Evolutionary conservation across 345 rosid genomes (phyloP).

Genomic region (Lumnitzera littorea): DNA sequence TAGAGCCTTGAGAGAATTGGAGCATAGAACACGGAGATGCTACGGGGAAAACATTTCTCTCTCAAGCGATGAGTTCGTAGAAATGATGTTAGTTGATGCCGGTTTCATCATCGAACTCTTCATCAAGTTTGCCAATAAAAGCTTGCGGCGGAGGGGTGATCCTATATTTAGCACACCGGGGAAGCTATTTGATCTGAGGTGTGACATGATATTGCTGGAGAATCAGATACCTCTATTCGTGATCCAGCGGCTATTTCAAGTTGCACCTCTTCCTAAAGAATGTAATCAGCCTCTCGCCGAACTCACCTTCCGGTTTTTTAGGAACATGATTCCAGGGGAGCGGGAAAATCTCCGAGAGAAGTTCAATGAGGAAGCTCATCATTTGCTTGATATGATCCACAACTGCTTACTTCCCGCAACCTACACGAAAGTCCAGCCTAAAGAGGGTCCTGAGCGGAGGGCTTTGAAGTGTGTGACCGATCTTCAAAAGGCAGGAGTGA

Average conservation of each 20-base stretch:
- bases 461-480: conserved; percentile 9
- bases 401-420: conserved; percentile 39
- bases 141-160: conserved; percentile 37
- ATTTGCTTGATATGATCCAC: conserved; percentile 40
- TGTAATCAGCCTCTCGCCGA: conserved; percentile 25
- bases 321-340: conserved; percentile 40
- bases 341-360: conserved; percentile 18
- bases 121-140: conserved; percentile 22
- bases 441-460: not conserved
- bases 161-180: conserved; percentile 30
- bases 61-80: conserved; percentile 22
- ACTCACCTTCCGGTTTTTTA: conserved; percentile 40
- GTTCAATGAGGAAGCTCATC: conserved; percentile 44
- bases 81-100: conserved; percentile 41
- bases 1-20: conserved; percentile 24
- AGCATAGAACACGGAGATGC: conserved; percentile 30
- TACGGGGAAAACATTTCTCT: conserved; percentile 6
- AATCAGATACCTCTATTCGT: conserved; percentile 51
- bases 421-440: conserved; percentile 10
- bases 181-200: conserved; percentile 33
- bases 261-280: conserved; percentile 29
- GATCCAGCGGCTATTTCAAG: conserved; percentile 32
- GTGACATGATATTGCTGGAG: conserved; percentile 38
- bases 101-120: conserved; percentile 47
- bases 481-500: conserved; percentile 27